These are phyloP conservation scores for Xylaria nigripes DNA, from an alignment of 495 filamentous ascomycete species.

Conservation along the genomic window DNA sequence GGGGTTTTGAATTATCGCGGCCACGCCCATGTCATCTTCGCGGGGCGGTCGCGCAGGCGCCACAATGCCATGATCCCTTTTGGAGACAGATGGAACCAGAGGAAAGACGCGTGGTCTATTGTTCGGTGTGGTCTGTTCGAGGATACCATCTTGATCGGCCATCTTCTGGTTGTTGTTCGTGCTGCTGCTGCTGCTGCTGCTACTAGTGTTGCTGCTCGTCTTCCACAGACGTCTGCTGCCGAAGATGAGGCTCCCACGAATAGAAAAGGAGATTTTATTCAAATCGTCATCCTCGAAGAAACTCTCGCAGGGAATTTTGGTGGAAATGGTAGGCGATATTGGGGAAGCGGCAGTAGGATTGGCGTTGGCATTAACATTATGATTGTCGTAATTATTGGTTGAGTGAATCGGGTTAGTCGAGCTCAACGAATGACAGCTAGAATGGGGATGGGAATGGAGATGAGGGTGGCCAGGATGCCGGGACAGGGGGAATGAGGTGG, in stretches of 20 bases:
- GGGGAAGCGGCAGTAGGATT: background rate
- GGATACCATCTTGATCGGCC: constrained; percentile 8
- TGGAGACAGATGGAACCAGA: constrained; percentile 11
- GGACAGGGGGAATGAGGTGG: background rate
- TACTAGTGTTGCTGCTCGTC: constrained; percentile 11
- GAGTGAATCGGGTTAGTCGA: constrained; percentile 11
- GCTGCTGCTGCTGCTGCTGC: constrained; percentile 13
- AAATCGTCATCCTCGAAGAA: constrained; percentile 45
- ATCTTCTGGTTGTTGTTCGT: constrained; percentile 10
- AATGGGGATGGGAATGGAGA: background rate
- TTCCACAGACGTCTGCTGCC: constrained; percentile 40
- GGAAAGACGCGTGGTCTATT: constrained; percentile 21
- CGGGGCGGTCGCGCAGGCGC: constrained; percentile 13
- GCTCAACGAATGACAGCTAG: background rate
- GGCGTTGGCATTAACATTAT: background rate
- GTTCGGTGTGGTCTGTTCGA: constrained; percentile 8
- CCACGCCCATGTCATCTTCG: constrained; percentile 16
- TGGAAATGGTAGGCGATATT: constrained; percentile 39
- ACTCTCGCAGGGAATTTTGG: constrained; percentile 44
- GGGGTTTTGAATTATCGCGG: constrained; percentile 9
- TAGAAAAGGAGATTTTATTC: constrained; percentile 45
- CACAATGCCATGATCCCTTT: constrained; percentile 3
- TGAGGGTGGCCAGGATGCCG: constrained; percentile 6
- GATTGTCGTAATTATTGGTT: background rate
- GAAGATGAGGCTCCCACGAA: constrained; percentile 59